Percentiles rank a stretch among this genome's conserved stretches.
Conservation (phyloP, 2,329 filamentous ascomycete species). For the Diaporthe eres region DNA sequence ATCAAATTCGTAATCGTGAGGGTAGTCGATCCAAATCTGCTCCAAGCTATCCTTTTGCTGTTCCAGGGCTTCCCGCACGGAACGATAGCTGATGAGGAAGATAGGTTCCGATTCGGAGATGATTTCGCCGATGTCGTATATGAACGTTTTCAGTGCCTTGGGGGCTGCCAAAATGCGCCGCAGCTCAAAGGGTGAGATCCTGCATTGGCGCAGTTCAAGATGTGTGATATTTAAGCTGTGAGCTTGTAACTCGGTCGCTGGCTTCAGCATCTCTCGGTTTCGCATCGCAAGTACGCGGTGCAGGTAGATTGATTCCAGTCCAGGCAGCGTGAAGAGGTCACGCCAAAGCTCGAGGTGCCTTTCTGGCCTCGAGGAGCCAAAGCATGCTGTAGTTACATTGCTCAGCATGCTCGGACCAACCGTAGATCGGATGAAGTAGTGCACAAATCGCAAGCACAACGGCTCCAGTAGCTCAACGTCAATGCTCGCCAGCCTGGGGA, state of each 20-base stretch:
- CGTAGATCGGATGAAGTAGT: background rate
- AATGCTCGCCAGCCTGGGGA: conserved; percentile 14
- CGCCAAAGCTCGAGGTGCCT: conserved; percentile 34
- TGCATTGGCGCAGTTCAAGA: conserved; percentile 33
- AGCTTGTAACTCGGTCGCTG: background rate
- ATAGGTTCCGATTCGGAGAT: conserved; percentile 9
- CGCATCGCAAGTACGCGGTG: conserved; percentile 22
- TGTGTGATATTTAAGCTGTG: conserved; percentile 23
- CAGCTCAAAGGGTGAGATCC: conserved; percentile 30
- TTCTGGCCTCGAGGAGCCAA: conserved; percentile 28
- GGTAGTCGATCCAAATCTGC: conserved; percentile 32
- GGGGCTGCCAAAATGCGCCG: conserved; percentile 21
- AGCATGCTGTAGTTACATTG: conserved; percentile 17
- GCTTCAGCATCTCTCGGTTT: conserved; percentile 10
- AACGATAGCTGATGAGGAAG: conserved; percentile 31
- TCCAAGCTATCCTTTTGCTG: conserved; percentile 26
- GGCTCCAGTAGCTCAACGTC: conserved; percentile 29
- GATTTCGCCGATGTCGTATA: conserved; percentile 31
- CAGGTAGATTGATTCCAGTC: conserved; percentile 17
- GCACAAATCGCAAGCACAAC: conserved; percentile 11
- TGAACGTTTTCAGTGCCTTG: conserved; percentile 23
- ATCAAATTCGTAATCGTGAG: conserved; percentile 33
- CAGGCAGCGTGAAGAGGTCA: conserved; percentile 26
- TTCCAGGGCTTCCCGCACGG: conserved; percentile 23
- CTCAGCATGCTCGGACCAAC: conserved; percentile 15